phyloP scores from a whole-genome alignment of 306 rosid genomes.

The Castanea crenata region DNA sequence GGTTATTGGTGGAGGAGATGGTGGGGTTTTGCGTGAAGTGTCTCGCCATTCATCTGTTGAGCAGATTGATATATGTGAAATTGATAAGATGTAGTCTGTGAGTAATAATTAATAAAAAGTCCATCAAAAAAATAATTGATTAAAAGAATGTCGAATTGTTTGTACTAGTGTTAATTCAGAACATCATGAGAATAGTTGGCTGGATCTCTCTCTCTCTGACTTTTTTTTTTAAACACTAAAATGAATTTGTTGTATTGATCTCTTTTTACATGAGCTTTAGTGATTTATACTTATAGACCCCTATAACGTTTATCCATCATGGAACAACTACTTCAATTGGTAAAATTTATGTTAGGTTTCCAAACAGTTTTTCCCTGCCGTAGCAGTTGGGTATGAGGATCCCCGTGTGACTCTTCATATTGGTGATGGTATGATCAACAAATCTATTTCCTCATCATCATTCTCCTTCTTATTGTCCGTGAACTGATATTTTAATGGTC shows the following conservation, averaged over 20 bases:
- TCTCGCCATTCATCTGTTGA: constrained; percentile 84
- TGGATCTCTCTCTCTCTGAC: neutral
- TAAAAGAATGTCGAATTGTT: neutral
- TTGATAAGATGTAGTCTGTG: constrained; percentile 93
- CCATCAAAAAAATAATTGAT: neutral
- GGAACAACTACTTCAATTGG: neutral
- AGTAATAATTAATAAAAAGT: constrained; percentile 20
- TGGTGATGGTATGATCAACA: constrained; percentile 77
- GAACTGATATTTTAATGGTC: constrained; percentile 20
- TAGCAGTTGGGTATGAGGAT: constrained; percentile 82
- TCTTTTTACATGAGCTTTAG: neutral
- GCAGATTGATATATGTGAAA: constrained; percentile 91
- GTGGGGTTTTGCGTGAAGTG: constrained; percentile 97
- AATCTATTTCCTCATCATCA: constrained; percentile 6
- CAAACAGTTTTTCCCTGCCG: constrained; percentile 72
- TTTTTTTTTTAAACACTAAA: neutral
- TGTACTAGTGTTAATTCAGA: neutral
- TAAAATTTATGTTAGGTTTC: constrained; percentile 55
- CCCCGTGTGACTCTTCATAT: constrained; percentile 79
- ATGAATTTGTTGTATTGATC: neutral
- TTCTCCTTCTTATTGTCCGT: neutral
- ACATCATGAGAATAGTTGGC: neutral
- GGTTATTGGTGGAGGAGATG: constrained; percentile 99
- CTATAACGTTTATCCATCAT: neutral
- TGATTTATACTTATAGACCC: neutral